phyloP scores from a whole-genome alignment of 768 basidiomycete species.

The Amanita exitialis region DNA sequence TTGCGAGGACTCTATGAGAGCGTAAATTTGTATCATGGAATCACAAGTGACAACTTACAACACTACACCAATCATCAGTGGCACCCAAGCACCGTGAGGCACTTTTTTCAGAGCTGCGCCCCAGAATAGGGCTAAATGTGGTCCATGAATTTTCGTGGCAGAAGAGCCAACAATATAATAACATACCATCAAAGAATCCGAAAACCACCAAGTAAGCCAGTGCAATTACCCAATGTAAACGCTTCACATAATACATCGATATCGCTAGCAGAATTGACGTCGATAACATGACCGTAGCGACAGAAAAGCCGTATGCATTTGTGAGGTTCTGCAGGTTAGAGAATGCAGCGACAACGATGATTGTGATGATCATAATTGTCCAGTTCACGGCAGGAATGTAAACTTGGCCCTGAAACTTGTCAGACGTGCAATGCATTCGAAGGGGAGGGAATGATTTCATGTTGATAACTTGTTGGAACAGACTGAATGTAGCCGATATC shows the following conservation, averaged over 20 bases:
- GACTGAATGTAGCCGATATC: conserved; percentile 58
- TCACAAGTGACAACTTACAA: conserved; percentile 22
- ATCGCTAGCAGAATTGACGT: conserved; percentile 46
- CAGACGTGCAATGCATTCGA: conserved; percentile 51
- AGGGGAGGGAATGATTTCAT: conserved; percentile 49
- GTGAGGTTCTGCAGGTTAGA: conserved; percentile 41
- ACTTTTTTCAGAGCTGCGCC: conserved; percentile 53
- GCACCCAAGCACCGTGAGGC: conserved; percentile 59
- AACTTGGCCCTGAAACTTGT: conserved; percentile 51
- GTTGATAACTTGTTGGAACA: conserved; percentile 57
- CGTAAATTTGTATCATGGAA: neutral
- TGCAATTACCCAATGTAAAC: conserved; percentile 29
- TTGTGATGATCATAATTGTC: conserved; percentile 40
- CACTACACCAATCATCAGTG: conserved; percentile 43
- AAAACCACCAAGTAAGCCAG: conserved; percentile 40
- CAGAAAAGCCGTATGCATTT: conserved; percentile 56
- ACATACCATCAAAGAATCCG: conserved; percentile 57
- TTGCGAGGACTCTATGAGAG: conserved; percentile 26
- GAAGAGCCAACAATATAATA: neutral
- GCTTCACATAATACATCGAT: conserved; percentile 49
- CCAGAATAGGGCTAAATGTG: conserved; percentile 41
- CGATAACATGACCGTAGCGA: conserved; percentile 56
- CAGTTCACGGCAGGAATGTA: conserved; percentile 60
- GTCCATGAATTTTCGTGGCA: neutral
- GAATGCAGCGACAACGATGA: conserved; percentile 49